Evolutionary conservation across 768 basidiomycete genomes (phyloP).

Genomic region (Rhizopogon rudus): DNA sequence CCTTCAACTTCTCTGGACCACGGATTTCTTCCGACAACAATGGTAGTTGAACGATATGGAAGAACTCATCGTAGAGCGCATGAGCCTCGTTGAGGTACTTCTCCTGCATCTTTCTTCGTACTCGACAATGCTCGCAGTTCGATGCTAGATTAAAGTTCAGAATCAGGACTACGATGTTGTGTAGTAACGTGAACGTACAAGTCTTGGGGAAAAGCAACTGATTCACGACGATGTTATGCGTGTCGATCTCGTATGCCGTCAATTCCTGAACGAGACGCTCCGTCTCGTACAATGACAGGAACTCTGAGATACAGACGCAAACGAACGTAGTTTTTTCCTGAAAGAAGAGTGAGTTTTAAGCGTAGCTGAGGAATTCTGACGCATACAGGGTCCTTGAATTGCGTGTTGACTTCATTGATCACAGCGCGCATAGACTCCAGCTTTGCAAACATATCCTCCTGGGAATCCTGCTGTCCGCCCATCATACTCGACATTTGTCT

Average conservation of each 20-base stretch:
- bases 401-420: slow-evolving; percentile 97
- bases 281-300: slow-evolving; percentile 96
- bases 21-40: slow-evolving; percentile 95
- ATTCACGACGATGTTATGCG: slow-evolving; percentile 98
- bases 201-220: slow-evolving; percentile 92
- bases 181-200: slow-evolving; percentile 42
- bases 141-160: slow-evolving; percentile 47
- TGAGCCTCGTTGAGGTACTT: slow-evolving; percentile 96
- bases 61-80: slow-evolving; percentile 96
- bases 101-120: slow-evolving; percentile 96
- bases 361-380: background rate
- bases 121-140: slow-evolving; percentile 92
- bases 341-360: background rate
- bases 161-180: background rate
- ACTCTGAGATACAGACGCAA: slow-evolving; percentile 98
- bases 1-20: slow-evolving; percentile 88
- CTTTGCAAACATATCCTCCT: slow-evolving; percentile 99
- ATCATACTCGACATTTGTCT: slow-evolving; percentile 95
- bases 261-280: slow-evolving; percentile 96
- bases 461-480: slow-evolving; percentile 85
- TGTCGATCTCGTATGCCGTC: slow-evolving; percentile 93
- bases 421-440: slow-evolving; percentile 95
- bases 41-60: slow-evolving; percentile 93
- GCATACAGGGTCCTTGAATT: slow-evolving; percentile 97
- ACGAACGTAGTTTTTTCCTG: slow-evolving; percentile 99